Evolutionary conservation across 768 basidiomycete species (phyloP).

Genomic region (Pisolithus marmoratus): DNA sequence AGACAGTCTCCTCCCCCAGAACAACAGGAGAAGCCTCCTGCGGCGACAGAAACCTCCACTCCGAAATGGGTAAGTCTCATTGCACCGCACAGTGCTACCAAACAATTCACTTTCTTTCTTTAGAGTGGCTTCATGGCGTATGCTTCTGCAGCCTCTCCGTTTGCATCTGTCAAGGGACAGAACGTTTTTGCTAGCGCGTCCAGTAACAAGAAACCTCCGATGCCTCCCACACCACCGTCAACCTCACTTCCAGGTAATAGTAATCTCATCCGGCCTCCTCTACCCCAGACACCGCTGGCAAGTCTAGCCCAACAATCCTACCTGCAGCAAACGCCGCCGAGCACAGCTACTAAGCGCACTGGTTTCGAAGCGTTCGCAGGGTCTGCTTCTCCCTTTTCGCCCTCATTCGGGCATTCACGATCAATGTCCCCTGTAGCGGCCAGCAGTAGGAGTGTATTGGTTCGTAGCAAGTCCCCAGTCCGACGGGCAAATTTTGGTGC

Average conservation of each 20-base stretch:
- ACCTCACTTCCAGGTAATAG: constrained; percentile 17
- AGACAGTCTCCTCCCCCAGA: constrained; percentile 69
- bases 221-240: constrained; percentile 19
- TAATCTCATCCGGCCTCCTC: constrained; percentile 14
- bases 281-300: constrained; percentile 18
- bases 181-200: constrained; percentile 36
- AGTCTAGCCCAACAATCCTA: constrained; percentile 13
- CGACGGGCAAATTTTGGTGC: constrained; percentile 36
- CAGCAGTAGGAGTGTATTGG: constrained; percentile 16
- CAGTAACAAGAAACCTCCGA: constrained; percentile 20
- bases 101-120: constrained; percentile 5
- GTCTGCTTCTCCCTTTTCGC: constrained; percentile 46
- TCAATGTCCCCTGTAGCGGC: constrained; percentile 48
- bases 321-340: constrained; percentile 16
- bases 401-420: constrained; percentile 28
- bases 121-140: constrained; percentile 79
- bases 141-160: constrained; percentile 68
- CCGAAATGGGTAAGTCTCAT: constrained; percentile 42
- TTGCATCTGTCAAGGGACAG: constrained; percentile 66
- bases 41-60: constrained; percentile 23
- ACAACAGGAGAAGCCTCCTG: constrained; percentile 20
- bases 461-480: constrained; percentile 51
- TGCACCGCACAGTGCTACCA: background rate
- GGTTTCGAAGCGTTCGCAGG: constrained; percentile 57
- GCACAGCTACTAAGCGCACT: constrained; percentile 42